Base-by-base conservation (phyloP, 2,329 filamentous ascomycete species). In the Xylariales sp. region DNA sequence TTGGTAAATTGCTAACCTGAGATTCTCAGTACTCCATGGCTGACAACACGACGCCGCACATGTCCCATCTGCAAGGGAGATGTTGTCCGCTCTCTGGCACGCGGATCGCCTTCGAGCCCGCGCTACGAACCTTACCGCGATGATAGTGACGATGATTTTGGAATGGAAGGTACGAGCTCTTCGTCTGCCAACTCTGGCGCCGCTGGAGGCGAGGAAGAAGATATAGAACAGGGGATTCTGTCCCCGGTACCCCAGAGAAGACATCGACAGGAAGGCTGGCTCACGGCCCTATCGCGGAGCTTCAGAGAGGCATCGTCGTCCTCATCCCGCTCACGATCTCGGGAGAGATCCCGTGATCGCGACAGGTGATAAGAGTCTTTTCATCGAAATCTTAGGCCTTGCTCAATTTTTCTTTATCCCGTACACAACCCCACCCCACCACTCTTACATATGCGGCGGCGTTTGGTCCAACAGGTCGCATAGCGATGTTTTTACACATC, bases 31-130 rank as follows among this genome's bases (percentile, higher is more conserved):
- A 97, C 93, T 5, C 93, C 93, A 2, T 98, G 93, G 93, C 71
- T 98, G 37, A 96, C 91, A 1, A 97, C 90, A 13, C 83, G 91
- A 33, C 85, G 93, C 46, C 83, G 93, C 46, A 98, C 93, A n/a
- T 98, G 93, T 54, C 93, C 93, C 1, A 97, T 98, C 43, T 98
- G 93, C 69, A 98, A 98, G 67, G 89, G 90, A 33, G 93, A 98
- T 57, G 93, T 98, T 24, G 91, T 98, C 13, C 70, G 76, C 20
- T 81, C 77, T 7, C 61, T 88, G 46, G 74, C 80, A 14, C 71
- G 69, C 21, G 69, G 71, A 8, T 65, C 68, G 12, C 62, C 71
- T 5, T 74, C 71, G 3, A 67, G 63, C 28, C 72, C 73, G 13
- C 63, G 70, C 21, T 76, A 77, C 41, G 74, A 76, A 31, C 63